Evolutionary conservation across 257 asterid species (phyloP), one percentile per base, ranked within the genome.

Genomic region (Solanum virginianum): DNA sequence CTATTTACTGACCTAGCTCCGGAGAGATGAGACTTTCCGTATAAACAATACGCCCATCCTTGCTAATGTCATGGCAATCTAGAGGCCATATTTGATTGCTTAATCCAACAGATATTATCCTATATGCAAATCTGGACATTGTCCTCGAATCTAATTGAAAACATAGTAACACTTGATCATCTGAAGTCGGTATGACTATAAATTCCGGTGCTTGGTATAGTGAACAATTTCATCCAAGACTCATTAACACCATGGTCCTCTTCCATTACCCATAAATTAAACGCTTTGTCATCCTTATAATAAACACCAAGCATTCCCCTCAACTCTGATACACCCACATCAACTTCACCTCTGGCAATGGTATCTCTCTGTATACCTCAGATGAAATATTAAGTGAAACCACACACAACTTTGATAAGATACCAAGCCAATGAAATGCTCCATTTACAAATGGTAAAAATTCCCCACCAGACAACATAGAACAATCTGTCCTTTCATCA

Each of bases 211-310:
- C 14, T 36, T 17, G 77, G 77, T 36, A 65, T 56, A 20, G 63
- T 41, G 39, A 65, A 65, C 47, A 63, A 66, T 56, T 83, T 83
- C 80, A 45, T 83, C 66, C 85, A n/a, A n/a, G n/a, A n/a, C n/a
- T n/a, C n/a, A n/a, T n/a, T n/a, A n/a, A n/a, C n/a, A n/a, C 51
- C 26, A 20, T 5, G 51, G 16, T 51, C 20, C 6, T 83, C 7
- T 41, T 83, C 65, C 85, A 65, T 83, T 2, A 83, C 45, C 66
- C 85, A 83, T 62, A 83, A 70, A 83, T 63, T 72, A 83, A 83
- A n/a, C 17, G 49, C 16, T 69, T n/a, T n/a, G n/a, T n/a, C n/a
- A n/a, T n/a, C n/a, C n/a, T n/a, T 16, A 69, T 3, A 69, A 69
- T 15, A 36, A 36, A 69, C 12, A 69, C 51, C 17, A 36, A 69